phyloP scores from a whole-genome alignment of 257 asterid genomes.

The Buddleja alternifolia region DNA sequence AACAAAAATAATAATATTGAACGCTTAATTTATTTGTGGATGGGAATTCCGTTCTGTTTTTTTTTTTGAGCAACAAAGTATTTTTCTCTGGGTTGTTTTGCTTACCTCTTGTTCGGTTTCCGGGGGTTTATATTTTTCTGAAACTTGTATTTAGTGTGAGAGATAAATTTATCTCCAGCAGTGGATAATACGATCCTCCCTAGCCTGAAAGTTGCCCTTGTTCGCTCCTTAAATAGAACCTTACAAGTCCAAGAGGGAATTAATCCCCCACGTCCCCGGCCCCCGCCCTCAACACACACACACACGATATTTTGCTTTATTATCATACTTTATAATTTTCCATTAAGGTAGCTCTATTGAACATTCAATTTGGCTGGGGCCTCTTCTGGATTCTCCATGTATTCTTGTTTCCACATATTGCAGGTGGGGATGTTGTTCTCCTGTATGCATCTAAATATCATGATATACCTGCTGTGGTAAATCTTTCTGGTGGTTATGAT shows the following conservation, averaged over 20 bases:
- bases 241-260: slow-evolving; percentile 4
- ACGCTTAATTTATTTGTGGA: background rate
- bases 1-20: background rate
- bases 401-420: slow-evolving; percentile 28
- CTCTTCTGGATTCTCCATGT: background rate
- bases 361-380: slow-evolving; percentile 8
- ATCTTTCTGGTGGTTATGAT: slow-evolving; percentile 86
- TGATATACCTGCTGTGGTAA: slow-evolving; percentile 66
- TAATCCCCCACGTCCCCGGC: background rate
- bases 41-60: background rate
- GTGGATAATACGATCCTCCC: background rate
- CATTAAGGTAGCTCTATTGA: background rate
- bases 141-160: slow-evolving; percentile 1
- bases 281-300: no score
- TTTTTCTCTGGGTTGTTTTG: background rate
- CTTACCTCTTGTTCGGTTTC: background rate
- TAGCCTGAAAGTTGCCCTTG: background rate
- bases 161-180: background rate
- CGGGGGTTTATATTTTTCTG: background rate
- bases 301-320: background rate
- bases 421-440: slow-evolving; percentile 81
- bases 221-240: background rate
- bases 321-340: slow-evolving; percentile 8
- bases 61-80: background rate
- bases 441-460: slow-evolving; percentile 80